Conservation (phyloP, 176 grass and related monocot species). For the Metroxylon sagu region DNA sequence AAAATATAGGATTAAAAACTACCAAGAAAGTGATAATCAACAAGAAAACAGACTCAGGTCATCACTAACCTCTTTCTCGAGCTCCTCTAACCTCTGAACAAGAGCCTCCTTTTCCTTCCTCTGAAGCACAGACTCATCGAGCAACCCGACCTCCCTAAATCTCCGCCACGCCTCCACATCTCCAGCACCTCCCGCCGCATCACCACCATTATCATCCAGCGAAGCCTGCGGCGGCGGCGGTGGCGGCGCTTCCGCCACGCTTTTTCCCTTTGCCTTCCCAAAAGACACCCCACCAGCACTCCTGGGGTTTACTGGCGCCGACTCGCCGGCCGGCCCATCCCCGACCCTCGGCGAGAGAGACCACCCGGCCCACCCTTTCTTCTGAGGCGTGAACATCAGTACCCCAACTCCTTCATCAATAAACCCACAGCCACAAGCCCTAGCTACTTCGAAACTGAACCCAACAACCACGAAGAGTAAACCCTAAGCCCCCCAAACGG, state of each 20-base stretch:
- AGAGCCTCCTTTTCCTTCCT: slow-evolving; percentile 61
- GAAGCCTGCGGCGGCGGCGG: slow-evolving; percentile 25
- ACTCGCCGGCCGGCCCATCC: neutral
- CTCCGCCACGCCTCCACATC: slow-evolving; percentile 29
- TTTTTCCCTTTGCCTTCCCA: slow-evolving; percentile 25
- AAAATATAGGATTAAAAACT: neutral
- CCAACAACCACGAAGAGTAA: too few relatives aligned
- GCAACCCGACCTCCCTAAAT: slow-evolving; percentile 28
- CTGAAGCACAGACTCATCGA: slow-evolving; percentile 40
- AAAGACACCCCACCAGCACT: slow-evolving; percentile 11
- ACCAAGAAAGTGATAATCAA: neutral
- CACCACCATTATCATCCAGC: slow-evolving; percentile 27
- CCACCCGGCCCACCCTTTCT: slow-evolving; percentile 60
- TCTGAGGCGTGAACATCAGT: slow-evolving; percentile 76
- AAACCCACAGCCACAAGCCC: slow-evolving; percentile 18
- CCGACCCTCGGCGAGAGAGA: slow-evolving; percentile 25
- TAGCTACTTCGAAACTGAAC: neutral
- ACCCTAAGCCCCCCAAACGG: too few relatives aligned
- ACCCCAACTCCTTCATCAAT: slow-evolving; percentile 20
- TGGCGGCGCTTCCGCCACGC: slow-evolving; percentile 10
- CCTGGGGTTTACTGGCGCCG: slow-evolving; percentile 19
- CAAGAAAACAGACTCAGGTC: neutral
- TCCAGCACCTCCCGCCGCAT: slow-evolving; percentile 3
- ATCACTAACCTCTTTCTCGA: slow-evolving; percentile 61
- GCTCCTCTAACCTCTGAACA: slow-evolving; percentile 37